Base-by-base conservation (phyloP, 78 protist species). In the Polysphondylium violaceum region DNA sequence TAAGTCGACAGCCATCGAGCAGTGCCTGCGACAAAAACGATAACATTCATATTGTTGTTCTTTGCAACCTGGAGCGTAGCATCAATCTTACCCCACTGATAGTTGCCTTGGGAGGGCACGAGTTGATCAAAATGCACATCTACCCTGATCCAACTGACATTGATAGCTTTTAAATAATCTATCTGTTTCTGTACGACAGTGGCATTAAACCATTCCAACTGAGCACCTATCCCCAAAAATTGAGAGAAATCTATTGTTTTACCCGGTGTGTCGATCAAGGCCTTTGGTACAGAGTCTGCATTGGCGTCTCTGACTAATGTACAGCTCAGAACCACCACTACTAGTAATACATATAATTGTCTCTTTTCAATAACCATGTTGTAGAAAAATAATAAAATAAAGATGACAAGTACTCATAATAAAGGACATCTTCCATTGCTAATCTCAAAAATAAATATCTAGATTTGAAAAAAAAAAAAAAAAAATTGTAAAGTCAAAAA, bases 1-100 rank as follows among this genome's bases (percentile, higher is more conserved):
- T 69, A 69, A 41, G 47, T 47, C 41, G 63, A 47, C 3, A n/a
- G 19, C 76, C 76, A 69, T 25, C 25, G 27, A 14, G 76, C 43
- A n/a, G 76, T 69, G 3, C 76, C 76, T 47, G 29, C 76, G 0
- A 69, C 25, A 29, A 6, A 9, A 17, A 53, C 56, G 3, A 74
- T 36, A 59, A 38, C 8, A 12, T 67, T 67, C 3, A 67, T 41
- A 8, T 31, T 31, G 23, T 67, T 67, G 16, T 27, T 14, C 33
- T 23, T 40, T 31, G 33, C 33, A 17, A 67, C 36, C 23, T 41
- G 23, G 38, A 63, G 29, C 16, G 40, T 23, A 23, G 75, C 14
- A 41, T 67, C 75, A 41, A 23, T 41, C 7, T 14, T 3, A 41
- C 33, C 55, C 31, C 25, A 67, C 16, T 23, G 12, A 40, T n/a